These are phyloP conservation scores for Kondoa malvinella DNA, from an alignment of 768 basidiomycete species.

Conservation along the genomic window DNA sequence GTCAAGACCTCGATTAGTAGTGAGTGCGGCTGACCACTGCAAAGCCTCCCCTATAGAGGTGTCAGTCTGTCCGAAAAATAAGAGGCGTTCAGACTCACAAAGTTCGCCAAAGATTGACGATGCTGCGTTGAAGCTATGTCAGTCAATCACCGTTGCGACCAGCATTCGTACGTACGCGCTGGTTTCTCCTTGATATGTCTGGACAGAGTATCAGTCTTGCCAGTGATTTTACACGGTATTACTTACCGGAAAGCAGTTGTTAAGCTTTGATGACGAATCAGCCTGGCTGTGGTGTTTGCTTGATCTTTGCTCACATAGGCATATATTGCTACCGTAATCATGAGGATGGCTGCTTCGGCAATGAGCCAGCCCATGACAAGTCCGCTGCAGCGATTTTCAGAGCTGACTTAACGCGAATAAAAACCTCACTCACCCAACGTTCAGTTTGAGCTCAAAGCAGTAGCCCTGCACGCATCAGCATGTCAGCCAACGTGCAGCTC, in stretches of 20 bases:
- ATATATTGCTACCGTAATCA: conserved; percentile 44
- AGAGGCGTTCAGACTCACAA: background rate
- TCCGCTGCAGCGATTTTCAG: too few relatives aligned
- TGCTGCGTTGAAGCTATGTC: too few relatives aligned
- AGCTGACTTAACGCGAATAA: too few relatives aligned
- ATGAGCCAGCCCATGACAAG: conserved; percentile 55
- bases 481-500: too few relatives aligned
- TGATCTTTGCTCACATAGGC: conserved; percentile 28
- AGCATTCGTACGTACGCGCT: conserved; percentile 39
- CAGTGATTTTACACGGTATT: conserved; percentile 13
- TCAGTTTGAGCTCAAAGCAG: conserved; percentile 36
- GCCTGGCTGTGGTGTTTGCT: too few relatives aligned
- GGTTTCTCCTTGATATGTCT: conserved; percentile 41
- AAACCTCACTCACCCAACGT: too few relatives aligned
- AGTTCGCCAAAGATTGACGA: background rate
- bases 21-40: too few relatives aligned
- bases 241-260: too few relatives aligned
- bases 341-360: conserved; percentile 34
- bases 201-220: conserved; percentile 3
- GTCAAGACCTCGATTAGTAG: too few relatives aligned
- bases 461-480: too few relatives aligned
- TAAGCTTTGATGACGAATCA: too few relatives aligned
- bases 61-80: background rate
- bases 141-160: too few relatives aligned
- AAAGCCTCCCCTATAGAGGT: background rate